Conservation (phyloP, 192 early-diverging fungal species). For the Chytriomyces sp. region DNA sequence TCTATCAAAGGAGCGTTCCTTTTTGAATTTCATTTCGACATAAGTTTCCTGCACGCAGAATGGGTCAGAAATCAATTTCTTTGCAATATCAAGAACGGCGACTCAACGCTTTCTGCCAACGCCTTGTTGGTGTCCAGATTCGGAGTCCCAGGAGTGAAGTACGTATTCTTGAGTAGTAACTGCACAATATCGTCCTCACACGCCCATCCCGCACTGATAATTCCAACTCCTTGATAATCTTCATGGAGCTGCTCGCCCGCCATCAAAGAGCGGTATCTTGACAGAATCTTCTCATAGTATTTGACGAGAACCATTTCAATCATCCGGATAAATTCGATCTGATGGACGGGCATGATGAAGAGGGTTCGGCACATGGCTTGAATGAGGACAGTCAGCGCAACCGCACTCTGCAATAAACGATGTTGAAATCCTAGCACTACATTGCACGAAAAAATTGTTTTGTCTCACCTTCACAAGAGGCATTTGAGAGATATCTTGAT, state of each 20-base stretch:
- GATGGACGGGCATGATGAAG: slow-evolving; percentile 66
- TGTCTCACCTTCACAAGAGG: slow-evolving; percentile 70
- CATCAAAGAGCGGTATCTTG: slow-evolving; percentile 47
- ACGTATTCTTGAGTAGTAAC: slow-evolving; percentile 51
- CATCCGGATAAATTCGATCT: slow-evolving; percentile 69
- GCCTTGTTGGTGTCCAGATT: slow-evolving; percentile 48
- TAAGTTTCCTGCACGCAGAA: slow-evolving; percentile 65
- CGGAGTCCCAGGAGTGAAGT: slow-evolving; percentile 34
- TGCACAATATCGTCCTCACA: slow-evolving; percentile 59
- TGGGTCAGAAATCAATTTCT: not conserved
- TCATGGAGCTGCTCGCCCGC: slow-evolving; percentile 40
- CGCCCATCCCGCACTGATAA: slow-evolving; percentile 64
- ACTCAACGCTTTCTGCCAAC: slow-evolving; percentile 33
- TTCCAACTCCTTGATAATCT: slow-evolving; percentile 42
- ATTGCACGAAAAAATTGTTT: not conserved
- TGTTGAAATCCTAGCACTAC: not conserved
- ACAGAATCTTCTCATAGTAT: slow-evolving; percentile 69
- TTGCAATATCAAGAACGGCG: not conserved
- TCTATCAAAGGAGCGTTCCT: slow-evolving; percentile 72
- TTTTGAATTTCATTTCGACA: slow-evolving; percentile 75
- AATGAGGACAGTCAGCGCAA: slow-evolving; percentile 60
- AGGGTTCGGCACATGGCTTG: slow-evolving; percentile 67
- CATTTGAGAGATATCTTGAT: slow-evolving; percentile 45
- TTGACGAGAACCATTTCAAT: slow-evolving; percentile 67
- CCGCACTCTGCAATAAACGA: slow-evolving; percentile 61